Evolutionary conservation across 2,329 filamentous ascomycete species (phyloP), one percentile per base, ranked within the genome.

Genomic region (Ophiostoma perfectum): DNA sequence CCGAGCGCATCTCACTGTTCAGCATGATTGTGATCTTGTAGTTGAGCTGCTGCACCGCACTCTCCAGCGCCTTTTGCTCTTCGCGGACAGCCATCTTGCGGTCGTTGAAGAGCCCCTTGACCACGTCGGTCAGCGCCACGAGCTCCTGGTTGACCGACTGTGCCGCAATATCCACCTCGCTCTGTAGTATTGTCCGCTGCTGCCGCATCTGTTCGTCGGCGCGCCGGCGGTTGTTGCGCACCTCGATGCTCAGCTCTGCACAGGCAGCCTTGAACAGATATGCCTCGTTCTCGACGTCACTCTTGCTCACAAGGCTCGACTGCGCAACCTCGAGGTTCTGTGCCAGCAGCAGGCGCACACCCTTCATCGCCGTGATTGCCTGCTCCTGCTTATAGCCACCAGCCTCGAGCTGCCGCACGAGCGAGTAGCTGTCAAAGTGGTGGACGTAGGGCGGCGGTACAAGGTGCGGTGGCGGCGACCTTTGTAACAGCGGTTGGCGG

Each of bases 71-170:
- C 75, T 93, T 89, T 78, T 97, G 93, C 77, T 97, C 91, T 78
- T 94, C 91, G 67, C 93, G 83, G 1, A 96, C 93, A 2, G 88
- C 86, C 91, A 98, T 96, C 77, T 94, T 95, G 60, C 96, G 87
- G 76, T 99, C 94, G 75, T 98, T 94, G 77, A 98, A 97, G 84
- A 97, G 90, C 69, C 92, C 94, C 76, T 93, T 92, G n/a, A 98
- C 84, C 68, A 93, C 92, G 76, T 99, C 94, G 74, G 92, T 95
- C 70, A 98, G 81, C 45, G 86, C 90, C 68, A 88, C 80, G 39
- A 93, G 83, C 76, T 98, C 93, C 78, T 97, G 93, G 45, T 88
- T 91, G 69, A 97, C 82, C 64, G 89, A 86, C 80, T 98, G 95
- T 68, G 86, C 88, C 67, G 97, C 78, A 18, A 97, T 96, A 77